These are phyloP conservation scores for Testicularia cyperi DNA, from an alignment of 1,284 basidiomycete species.

Conservation along the genomic window DNA sequence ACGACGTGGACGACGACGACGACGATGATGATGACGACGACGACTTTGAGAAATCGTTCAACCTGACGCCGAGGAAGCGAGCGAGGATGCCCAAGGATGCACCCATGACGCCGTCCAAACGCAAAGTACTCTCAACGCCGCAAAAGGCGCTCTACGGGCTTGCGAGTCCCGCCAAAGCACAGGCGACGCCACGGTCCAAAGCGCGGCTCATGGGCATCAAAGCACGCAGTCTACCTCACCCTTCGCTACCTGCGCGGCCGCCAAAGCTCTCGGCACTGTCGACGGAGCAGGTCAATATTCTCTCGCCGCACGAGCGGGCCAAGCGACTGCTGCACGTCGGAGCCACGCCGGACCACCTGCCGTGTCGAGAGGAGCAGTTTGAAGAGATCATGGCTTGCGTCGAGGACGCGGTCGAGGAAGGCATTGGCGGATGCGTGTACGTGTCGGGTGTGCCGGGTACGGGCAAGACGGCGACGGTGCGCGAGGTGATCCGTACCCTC, in stretches of 20 bases:
- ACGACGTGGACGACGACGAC: constrained; percentile 4
- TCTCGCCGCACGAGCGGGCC: constrained; percentile 49
- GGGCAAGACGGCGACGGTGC: constrained; percentile 89
- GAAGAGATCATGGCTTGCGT: constrained; percentile 75
- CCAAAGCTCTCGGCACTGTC: constrained; percentile 42
- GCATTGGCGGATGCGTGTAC: constrained; percentile 94
- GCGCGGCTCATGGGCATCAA: constrained; percentile 33
- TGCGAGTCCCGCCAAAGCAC: constrained; percentile 30
- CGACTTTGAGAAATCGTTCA: constrained; percentile 20
- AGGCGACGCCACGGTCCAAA: constrained; percentile 32
- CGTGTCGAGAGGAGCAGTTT: constrained; percentile 88
- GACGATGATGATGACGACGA: constrained; percentile 23
- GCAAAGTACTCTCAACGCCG: constrained; percentile 21
- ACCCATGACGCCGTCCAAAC: constrained; percentile 31
- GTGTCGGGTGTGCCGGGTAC: constrained; percentile 84
- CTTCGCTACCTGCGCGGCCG: constrained; percentile 40
- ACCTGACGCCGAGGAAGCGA: constrained; percentile 23
- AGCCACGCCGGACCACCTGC: constrained; percentile 83
- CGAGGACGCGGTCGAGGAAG: constrained; percentile 83
- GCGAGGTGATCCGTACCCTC: constrained; percentile 78
- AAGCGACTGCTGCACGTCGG: constrained; percentile 78
- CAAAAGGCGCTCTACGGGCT: constrained; percentile 17
- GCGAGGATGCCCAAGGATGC: constrained; percentile 15
- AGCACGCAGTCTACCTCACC: constrained; percentile 22
- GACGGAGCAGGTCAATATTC: constrained; percentile 9